phyloP scores from a whole-genome alignment of 2,329 filamentous ascomycete genomes.

The Verticillium zaregamsianum region DNA sequence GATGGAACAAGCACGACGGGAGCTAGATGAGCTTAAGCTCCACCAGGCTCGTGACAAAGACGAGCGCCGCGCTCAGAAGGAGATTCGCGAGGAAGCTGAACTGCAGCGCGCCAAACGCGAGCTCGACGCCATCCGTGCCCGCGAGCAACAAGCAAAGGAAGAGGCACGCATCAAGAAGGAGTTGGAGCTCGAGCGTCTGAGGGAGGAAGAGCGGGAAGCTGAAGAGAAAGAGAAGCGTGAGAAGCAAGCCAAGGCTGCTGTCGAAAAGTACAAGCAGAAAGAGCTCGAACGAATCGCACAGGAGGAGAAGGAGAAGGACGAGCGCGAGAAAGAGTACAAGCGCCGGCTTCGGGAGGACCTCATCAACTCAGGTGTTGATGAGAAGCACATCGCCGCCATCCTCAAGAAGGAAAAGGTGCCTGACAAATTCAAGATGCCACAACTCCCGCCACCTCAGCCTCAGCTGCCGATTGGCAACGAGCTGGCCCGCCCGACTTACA shows the following conservation, averaged over 20 bases:
- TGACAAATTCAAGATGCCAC: slow-evolving; percentile 15
- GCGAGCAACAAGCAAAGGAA: slow-evolving; percentile 42
- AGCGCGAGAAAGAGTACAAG: slow-evolving; percentile 50
- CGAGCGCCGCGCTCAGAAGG: slow-evolving; percentile 33
- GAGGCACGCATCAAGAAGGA: slow-evolving; percentile 49
- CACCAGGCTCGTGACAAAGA: slow-evolving; percentile 34
- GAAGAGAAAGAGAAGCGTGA: slow-evolving; percentile 39
- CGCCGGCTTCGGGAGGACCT: slow-evolving; percentile 54
- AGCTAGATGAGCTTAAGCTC: slow-evolving; percentile 42
- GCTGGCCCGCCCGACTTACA: slow-evolving; percentile 49
- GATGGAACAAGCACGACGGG: slow-evolving; percentile 31
- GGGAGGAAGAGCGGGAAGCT: slow-evolving; percentile 38
- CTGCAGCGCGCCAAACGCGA: slow-evolving; percentile 44
- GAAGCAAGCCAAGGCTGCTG: slow-evolving; percentile 43
- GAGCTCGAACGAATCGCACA: slow-evolving; percentile 42
- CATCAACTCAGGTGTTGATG: slow-evolving; percentile 53
- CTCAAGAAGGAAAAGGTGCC: slow-evolving; percentile 50
- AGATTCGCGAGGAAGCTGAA: slow-evolving; percentile 42
- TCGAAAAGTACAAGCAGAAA: slow-evolving; percentile 47
- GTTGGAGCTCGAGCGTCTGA: slow-evolving; percentile 43
- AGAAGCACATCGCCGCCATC: slow-evolving; percentile 55
- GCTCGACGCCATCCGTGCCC: slow-evolving; percentile 41
- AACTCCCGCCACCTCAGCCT: not conserved
- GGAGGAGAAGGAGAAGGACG: slow-evolving; percentile 43
- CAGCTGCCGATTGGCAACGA: slow-evolving; percentile 3